A percentile compares a stretch with the other conserved stretches of the same genome.
Evolutionary conservation across 331 rosid genomes (phyloP).

Genomic region (Rhamnella rubrinervis): DNA sequence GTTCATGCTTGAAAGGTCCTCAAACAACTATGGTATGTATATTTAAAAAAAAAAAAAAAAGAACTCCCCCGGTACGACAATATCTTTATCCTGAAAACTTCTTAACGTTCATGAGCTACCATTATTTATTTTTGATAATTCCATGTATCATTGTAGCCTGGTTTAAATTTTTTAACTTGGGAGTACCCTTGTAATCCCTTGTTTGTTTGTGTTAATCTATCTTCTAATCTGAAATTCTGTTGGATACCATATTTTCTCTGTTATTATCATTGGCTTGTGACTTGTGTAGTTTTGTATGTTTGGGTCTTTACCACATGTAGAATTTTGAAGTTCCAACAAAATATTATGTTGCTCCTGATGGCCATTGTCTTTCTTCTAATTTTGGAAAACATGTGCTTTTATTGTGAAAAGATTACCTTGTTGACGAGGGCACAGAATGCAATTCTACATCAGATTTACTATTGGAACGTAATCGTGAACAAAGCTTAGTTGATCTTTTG

Average conservation of each 20-base stretch:
- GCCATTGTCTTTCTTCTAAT: neutral
- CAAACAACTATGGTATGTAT: slow-evolving; percentile 75
- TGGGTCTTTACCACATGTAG: neutral
- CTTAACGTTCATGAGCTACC: no score
- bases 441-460: slow-evolving; percentile 88
- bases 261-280: no score
- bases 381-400: slow-evolving; percentile 12
- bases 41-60: no score
- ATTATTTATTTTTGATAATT: no score
- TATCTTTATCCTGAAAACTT: no score
- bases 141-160: no score
- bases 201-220: no score
- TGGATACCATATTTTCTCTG: neutral
- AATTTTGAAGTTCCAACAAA: neutral
- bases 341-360: no score
- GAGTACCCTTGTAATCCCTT: no score
- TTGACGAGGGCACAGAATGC: slow-evolving; percentile 96
- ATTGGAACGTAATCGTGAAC: slow-evolving; percentile 85
- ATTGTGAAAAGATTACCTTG: slow-evolving; percentile 81
- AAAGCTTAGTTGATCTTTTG: slow-evolving; percentile 84
- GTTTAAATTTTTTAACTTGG: no score
- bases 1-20: slow-evolving; percentile 91
- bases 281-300: neutral
- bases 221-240: neutral
- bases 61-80: no score